Evolutionary conservation across 805 yeast genomes (phyloP), one percentile per base, ranked within the genome.

Genomic region (Candida berthetii): DNA sequence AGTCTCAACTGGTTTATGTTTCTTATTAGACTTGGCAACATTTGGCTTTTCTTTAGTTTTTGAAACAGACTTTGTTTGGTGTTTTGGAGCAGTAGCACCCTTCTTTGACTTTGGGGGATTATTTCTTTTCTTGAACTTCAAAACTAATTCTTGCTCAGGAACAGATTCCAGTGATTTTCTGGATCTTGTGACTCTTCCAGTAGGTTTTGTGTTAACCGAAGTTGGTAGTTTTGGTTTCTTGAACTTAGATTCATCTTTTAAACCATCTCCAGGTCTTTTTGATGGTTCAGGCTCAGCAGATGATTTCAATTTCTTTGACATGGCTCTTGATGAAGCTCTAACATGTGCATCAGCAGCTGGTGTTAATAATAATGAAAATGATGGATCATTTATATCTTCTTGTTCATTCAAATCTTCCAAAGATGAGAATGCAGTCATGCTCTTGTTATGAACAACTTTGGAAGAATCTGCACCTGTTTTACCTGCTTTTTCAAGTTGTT

Each of bases 301-400:
- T 20, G 28, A 24, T 17, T 19, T 15, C 15, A 17, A 18, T 7
- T 33, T 15, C 9, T 17, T 39, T 7, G 48, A 42, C n/a, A 31
- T 18, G 3, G 47, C 52, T 37, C 48, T 43, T 4, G 46, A 29
- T 13, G 38, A 41, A 2, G 53, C 53, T 31, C 52, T 37, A 17
- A 31, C 32, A 14, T 46, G 46, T 2, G 52, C 54, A 28, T 42
- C 38, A 6, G 47, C 34, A 2, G 40, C 36, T 7, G 52, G 52
- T 7, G 52, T 47, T 1, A 45, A 42, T 22, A 16, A 19, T 20
- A 42, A 37, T 11, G 37, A 43, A 17, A 31, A 17, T 17, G 34
- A 31, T 15, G 17, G 17, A 16, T 31, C 34, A 16, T 31, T 31
- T 9, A 31, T 16, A 31, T 31, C 19, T 15, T 31, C 34, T 16